Evolutionary conservation across 2,329 filamentous ascomycete species (phyloP).

Genomic region (Huntiella moniliformis): DNA sequence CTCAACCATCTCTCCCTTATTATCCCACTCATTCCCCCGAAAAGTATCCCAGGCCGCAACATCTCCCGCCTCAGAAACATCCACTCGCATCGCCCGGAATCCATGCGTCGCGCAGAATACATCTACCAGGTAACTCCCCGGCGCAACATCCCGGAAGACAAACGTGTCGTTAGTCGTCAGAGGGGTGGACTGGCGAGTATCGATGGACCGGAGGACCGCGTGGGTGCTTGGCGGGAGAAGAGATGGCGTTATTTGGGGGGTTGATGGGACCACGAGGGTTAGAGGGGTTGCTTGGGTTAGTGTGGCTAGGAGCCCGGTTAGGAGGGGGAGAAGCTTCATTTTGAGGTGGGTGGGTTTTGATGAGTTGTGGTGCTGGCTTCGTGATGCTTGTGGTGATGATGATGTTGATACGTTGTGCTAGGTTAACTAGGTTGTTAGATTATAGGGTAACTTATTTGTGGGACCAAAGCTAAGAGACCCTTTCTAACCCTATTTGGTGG

Average conservation of each 20-base stretch:
- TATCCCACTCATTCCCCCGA: conserved; percentile 75
- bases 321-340: conserved; percentile 14
- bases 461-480: too few species aligned
- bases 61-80: conserved; percentile 66
- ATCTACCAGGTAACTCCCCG: conserved; percentile 64
- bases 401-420: too few species aligned
- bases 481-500: too few species aligned
- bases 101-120: conserved; percentile 55
- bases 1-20: conserved; percentile 48
- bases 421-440: background rate
- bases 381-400: too few species aligned
- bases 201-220: conserved; percentile 34
- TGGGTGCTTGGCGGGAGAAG: conserved; percentile 46
- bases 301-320: conserved; percentile 17
- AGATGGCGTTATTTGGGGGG: conserved; percentile 26
- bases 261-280: conserved; percentile 26
- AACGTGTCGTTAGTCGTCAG: conserved; percentile 53
- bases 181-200: conserved; percentile 30
- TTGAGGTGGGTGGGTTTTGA: background rate
- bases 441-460: background rate
- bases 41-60: conserved; percentile 65
- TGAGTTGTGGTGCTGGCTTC: background rate
- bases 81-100: conserved; percentile 66
- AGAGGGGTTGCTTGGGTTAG: conserved; percentile 22
- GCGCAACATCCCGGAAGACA: conserved; percentile 51